Evolutionary conservation across 2,329 filamentous ascomycete species (phyloP).

Genomic region (Anisogramma anomala): DNA sequence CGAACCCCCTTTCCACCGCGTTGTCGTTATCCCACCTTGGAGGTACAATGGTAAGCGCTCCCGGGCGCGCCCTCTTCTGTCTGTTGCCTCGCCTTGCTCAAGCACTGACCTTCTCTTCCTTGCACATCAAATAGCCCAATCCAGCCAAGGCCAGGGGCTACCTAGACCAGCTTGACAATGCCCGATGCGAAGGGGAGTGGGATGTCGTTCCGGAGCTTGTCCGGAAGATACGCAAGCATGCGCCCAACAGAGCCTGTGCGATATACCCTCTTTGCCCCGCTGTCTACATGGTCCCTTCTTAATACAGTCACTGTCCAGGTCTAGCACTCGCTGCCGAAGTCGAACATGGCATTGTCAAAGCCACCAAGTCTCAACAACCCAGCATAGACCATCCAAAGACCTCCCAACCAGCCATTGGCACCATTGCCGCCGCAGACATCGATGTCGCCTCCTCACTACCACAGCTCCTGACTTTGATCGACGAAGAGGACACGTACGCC

Average conservation of each 20-base stretch:
- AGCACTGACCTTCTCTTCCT: neutral
- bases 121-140: constrained; percentile 14
- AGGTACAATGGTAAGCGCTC: constrained; percentile 2
- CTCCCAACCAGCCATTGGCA: constrained; percentile 24
- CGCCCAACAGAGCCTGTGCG: constrained; percentile 73
- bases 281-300: constrained; percentile 14
- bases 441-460: constrained; percentile 35
- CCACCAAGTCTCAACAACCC: constrained; percentile 31
- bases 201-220: constrained; percentile 74
- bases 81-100: neutral
- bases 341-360: constrained; percentile 53
- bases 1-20: neutral
- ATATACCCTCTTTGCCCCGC: constrained; percentile 14
- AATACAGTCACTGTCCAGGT: constrained; percentile 34
- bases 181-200: constrained; percentile 83
- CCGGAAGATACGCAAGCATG: constrained; percentile 90
- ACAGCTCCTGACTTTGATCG: constrained; percentile 44
- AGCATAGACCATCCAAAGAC: constrained; percentile 25
- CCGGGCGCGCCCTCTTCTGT: neutral
- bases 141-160: constrained; percentile 73
- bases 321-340: constrained; percentile 58
- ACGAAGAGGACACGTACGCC: constrained; percentile 39
- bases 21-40: neutral
- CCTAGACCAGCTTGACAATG: constrained; percentile 69
- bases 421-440: constrained; percentile 30